Conservation (phyloP, 2,329 filamentous ascomycete genomes). For the Penicillium sp. region DNA sequence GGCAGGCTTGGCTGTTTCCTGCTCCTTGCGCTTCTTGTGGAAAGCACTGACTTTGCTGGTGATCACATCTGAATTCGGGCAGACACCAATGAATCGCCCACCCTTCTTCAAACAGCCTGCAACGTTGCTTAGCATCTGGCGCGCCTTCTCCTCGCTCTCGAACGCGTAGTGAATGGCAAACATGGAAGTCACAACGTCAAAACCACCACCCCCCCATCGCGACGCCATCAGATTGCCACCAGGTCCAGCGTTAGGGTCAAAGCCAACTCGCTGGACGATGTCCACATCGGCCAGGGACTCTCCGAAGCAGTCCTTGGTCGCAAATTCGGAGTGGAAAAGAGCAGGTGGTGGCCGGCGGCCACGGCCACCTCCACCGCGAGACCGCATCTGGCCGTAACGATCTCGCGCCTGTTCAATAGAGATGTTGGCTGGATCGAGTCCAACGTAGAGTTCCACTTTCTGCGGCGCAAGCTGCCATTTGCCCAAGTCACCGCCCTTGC, state of each 20-base stretch:
- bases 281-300: constrained; percentile 79
- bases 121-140: constrained; percentile 91
- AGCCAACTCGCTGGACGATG: constrained; percentile 83
- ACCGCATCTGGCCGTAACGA: constrained; percentile 73
- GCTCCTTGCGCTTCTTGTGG: constrained; percentile 61
- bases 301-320: constrained; percentile 89
- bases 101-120: constrained; percentile 89
- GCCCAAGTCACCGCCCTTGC: constrained; percentile 90
- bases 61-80: constrained; percentile 94
- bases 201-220: constrained; percentile 72
- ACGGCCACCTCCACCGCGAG: constrained; percentile 57
- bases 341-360: constrained; percentile 56
- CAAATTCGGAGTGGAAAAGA: constrained; percentile 83
- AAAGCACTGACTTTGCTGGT: constrained; percentile 75
- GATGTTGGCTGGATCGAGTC: constrained; percentile 87
- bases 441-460: constrained; percentile 87
- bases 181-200: constrained; percentile 98
- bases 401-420: constrained; percentile 89
- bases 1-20: constrained; percentile 44
- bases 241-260: constrained; percentile 70
- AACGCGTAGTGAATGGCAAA: constrained; percentile 99
- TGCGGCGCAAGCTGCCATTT: constrained; percentile 98
- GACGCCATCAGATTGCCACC: constrained; percentile 58
- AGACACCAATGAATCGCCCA: constrained; percentile 89
- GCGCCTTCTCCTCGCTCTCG: constrained; percentile 84